Base-by-base conservation (phyloP, 1,284 basidiomycete species). In the Cystobasidiaceae sp. region DNA sequence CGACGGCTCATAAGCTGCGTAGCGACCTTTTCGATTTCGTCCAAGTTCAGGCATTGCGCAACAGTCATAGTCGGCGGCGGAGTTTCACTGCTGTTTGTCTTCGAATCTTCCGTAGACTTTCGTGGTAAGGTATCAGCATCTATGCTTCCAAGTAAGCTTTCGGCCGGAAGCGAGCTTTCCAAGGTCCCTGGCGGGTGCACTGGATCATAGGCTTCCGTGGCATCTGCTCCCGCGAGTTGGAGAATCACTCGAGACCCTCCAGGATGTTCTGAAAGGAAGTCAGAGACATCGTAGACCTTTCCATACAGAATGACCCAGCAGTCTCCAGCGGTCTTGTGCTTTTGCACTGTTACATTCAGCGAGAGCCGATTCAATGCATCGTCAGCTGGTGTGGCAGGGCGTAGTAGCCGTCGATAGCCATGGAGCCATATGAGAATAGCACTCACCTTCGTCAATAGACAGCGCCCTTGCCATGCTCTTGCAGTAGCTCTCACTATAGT, bases 251-350 rank as follows among this genome's bases (percentile, higher is more conserved):
- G 65, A 30, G 37, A 45, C 5, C 72, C 72, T 2, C 72, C 72
- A 0, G 72, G 68, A 52, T 71, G 70, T 21, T 73, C 70, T 17
- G 69, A 61, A 13, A 72, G 66, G 57, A 73, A 73, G 39, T 70
- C 66, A 48, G 71, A 70, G 8, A 73, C 66, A 49, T 75, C 74
- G 69, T 73, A 75, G 1, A 71, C 74, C n/a, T 74, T 62, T 33
- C 73, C 75, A 68, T 75, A 73, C 7, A 76, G 34, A 28, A 76
- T 72, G 59, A 76, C 72, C 71, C 72, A 73, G 68, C 74, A 75
- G 23, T 69, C 70, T 11, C 74, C 72, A 17, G 65, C 65, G 33
- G 27, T 61, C 64, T 73, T 74, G 70, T 76, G 75, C 61, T 64
- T 41, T 27, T 56, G 51, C 21, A 64, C 61, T 64, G 28, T 23